A percentile compares a stretch with the other conserved stretches of the same genome.
Conservation (phyloP, 1,139 yeast species). For the Debaryomyces nepalensis region DNA sequence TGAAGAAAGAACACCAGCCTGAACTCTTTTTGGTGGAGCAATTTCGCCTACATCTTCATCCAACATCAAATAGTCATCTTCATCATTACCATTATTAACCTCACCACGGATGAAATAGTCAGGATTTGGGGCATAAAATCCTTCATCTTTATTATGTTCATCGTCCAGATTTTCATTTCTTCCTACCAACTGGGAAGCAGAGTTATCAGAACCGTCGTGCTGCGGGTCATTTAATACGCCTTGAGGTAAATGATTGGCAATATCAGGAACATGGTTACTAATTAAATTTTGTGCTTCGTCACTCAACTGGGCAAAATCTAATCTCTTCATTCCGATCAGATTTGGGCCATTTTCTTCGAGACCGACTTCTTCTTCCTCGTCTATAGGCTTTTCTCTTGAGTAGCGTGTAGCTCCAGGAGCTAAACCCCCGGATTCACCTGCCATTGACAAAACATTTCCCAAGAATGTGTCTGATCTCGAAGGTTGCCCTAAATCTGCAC, state of each 20-base stretch:
- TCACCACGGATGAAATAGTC: slow-evolving; percentile 43
- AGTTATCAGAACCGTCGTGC: slow-evolving; percentile 12
- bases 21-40: slow-evolving; percentile 74
- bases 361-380: slow-evolving; percentile 29
- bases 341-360: slow-evolving; percentile 22
- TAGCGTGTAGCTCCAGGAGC: slow-evolving; percentile 44
- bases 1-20: slow-evolving; percentile 83
- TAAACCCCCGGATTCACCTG: slow-evolving; percentile 43
- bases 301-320: slow-evolving; percentile 41
- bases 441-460: slow-evolving; percentile 37
- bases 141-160: slow-evolving; percentile 15
- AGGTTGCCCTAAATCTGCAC: slow-evolving; percentile 18
- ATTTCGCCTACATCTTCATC: slow-evolving; percentile 51
- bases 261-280: slow-evolving; percentile 40
- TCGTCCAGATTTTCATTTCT: slow-evolving; percentile 13
- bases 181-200: slow-evolving; percentile 9
- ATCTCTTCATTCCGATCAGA: slow-evolving; percentile 39
- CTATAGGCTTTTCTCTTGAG: slow-evolving; percentile 25
- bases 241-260: slow-evolving; percentile 12
- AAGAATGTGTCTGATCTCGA: slow-evolving; percentile 44
- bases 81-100: slow-evolving; percentile 32
- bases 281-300: slow-evolving; percentile 49
- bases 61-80: slow-evolving; percentile 39
- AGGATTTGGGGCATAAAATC: slow-evolving; percentile 53
- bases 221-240: slow-evolving; percentile 9